Evolutionary conservation across 164 flowering plant genomes (phyloP).

Genomic region (Kalanchoe fedtschenkoi): DNA sequence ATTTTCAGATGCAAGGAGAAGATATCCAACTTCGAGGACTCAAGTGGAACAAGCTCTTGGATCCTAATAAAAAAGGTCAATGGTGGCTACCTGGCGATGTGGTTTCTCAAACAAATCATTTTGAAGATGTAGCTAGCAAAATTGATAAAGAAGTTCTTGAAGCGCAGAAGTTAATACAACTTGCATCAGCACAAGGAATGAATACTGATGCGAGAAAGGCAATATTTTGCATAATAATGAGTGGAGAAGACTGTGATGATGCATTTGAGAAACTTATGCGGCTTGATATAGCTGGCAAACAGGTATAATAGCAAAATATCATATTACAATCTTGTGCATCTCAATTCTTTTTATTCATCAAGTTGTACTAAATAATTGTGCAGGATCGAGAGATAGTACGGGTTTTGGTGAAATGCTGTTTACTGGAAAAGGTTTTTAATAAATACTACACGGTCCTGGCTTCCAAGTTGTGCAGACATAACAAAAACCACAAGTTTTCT

Average conservation of each 20-base stretch:
- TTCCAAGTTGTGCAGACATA: conserved; percentile 74
- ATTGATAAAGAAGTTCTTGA: conserved; percentile 72
- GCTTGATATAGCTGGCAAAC: conserved; percentile 78
- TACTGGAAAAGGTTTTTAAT: conserved; percentile 85
- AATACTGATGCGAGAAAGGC: conserved; percentile 84
- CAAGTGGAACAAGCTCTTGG: conserved; percentile 85
- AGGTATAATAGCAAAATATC: conserved; percentile 29
- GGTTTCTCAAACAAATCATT: conserved; percentile 22
- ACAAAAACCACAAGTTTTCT: conserved; percentile 90
- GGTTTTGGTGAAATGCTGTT: conserved; percentile 83
- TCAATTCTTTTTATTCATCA: conserved; percentile 1
- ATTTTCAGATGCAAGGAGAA: conserved; percentile 18
- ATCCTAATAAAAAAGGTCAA: conserved; percentile 88
- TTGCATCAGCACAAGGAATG: conserved; percentile 89
- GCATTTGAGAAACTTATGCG: conserved; percentile 82
- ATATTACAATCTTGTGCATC: neutral
- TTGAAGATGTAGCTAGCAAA: conserved; percentile 55
- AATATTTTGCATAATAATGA: conserved; percentile 82
- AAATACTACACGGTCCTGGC: conserved; percentile 84
- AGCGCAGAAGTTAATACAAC: conserved; percentile 76
- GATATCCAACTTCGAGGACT: conserved; percentile 61
- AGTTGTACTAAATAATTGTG: neutral
- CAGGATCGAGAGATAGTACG: conserved; percentile 96
- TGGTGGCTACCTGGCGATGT: conserved; percentile 86
- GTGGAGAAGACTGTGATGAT: conserved; percentile 79